These are phyloP conservation scores for Delitschia confertaspora DNA, from an alignment of 495 filamentous ascomycete species.

Conservation along the genomic window DNA sequence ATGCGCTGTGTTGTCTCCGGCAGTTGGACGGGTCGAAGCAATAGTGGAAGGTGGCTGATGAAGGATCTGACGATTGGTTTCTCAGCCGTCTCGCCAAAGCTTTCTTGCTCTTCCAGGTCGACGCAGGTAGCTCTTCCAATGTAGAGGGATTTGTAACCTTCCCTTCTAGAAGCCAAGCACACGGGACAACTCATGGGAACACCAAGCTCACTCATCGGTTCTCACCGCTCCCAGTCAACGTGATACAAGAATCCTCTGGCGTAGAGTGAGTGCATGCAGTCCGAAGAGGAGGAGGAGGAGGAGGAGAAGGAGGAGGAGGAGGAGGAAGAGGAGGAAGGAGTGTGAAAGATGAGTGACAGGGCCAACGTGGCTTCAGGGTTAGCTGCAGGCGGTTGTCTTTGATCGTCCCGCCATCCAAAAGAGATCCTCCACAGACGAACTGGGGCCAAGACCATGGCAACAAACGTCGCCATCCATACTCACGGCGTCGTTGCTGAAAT, in stretches of 20 bases:
- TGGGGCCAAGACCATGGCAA: conserved; percentile 22
- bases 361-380: conserved; percentile 30
- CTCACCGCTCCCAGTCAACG: too few relatives aligned
- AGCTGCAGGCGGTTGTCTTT: conserved; percentile 25
- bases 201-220: too few relatives aligned
- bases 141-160: too few relatives aligned
- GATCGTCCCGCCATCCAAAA: conserved; percentile 26
- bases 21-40: background rate
- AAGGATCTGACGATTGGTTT: background rate
- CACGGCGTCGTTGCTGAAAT: conserved; percentile 18
- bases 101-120: background rate
- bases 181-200: too few relatives aligned
- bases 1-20: background rate
- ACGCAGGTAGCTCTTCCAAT: too few relatives aligned
- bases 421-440: conserved; percentile 23
- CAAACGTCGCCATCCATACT: conserved; percentile 24
- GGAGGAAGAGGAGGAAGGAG: background rate
- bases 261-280: background rate
- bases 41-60: background rate
- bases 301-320: background rate
- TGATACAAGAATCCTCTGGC: background rate
- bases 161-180: conserved; percentile 9
- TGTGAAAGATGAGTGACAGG: conserved; percentile 7
- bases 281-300: background rate
- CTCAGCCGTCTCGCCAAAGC: background rate